Base-by-base conservation (phyloP, 805 yeast genomes). In the Metahyphopichia silvanorum region DNA sequence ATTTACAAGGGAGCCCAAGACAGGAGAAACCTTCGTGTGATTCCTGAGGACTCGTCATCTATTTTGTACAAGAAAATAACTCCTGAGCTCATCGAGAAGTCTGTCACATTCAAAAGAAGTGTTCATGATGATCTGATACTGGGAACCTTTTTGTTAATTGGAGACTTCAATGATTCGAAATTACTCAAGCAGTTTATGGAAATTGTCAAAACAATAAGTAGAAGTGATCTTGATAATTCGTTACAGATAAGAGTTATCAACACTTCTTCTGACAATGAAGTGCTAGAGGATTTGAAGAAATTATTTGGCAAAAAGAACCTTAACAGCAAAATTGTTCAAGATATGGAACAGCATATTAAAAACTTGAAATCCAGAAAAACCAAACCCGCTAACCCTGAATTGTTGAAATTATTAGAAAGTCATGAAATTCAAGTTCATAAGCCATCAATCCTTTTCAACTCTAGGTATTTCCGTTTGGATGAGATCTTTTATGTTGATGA, bases 91-190 rank as follows among this genome's bases (percentile, higher is more conserved):
- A 43, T 53, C 6, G 39, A 46, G 0, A 30, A 46, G 3, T 55
- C 70, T 1, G 20, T 37, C 4, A 24, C 43, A 1, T 55, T 65
- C 33, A 46, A 28, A 23, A 44, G 41, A 10, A 31, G 30, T 6
- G 37, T 42, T 2, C 27, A 35, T 16, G 30, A 30, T 10, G 49
- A 48, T 4, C 51, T 78, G n/a, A 53, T 72, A 3, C 83, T 91
- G 0, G 73, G 52, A 3, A 47, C 60, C 1, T 49, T 79, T 6
- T 78, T 86, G 55, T 42, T 83, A 8, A 63, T 79, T 32, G 93
- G 86, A 22, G 76, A 79, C 44, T 70, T 81, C 35, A 56, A 62
- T 17, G 46, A 64, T 2, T 19, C 42, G 2, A 27, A 47, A 4
- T 59, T 72, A 6, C 43, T 71, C 18, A 39, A 55, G 4, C 86